Base-by-base conservation (phyloP, 148 eudicot species). In the Camellia lanceoleosa region DNA sequence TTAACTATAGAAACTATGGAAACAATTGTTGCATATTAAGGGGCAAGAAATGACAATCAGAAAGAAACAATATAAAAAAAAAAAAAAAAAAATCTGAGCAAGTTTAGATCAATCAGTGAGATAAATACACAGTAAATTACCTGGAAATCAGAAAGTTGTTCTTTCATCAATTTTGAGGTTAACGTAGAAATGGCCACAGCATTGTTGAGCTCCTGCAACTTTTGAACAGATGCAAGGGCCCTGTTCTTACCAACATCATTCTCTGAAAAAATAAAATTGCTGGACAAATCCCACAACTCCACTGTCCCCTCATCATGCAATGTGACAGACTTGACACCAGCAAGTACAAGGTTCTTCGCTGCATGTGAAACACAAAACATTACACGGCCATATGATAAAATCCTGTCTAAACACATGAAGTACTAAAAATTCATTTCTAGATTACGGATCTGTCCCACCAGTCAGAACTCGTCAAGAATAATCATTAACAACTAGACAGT, bases 301-400 rank as follows among this genome's bases (percentile, higher is more conserved):
- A 91, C 94, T 30, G 18, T 60, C 65, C 91, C 91, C 83, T 88
- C 91, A 81, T 91, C 94, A 74, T 91, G 90, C 90, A 91, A 75
- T 23, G 90, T 88, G 80, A 91, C 90, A 11, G 94, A 89, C 82
- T 91, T 89, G 79, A 91, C 94, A n/a, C 94, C 94, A 85, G 94
- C 92, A 60, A 91, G 91, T 74, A 89, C 81, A 56, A 91, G 91
- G 78, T 89, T 89, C 85, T 91, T 91, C 46, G 94, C 92, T 91
- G 91, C 76, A 80, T 78, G 62, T 19, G 23, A 7, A 73, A 54
- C 2, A 64, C 46, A 78, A 23, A 9, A 64, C 60, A 47, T 19
- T 42, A 59, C 51, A 18, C 42, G 78, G 42, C 47, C 78, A 74
- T 44, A 60, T 30, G 16, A 42, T 14, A 41, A 73, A 73, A 73